Evolutionary conservation across 805 yeast species (phyloP), one percentile per base, ranked within the genome.

Genomic region (Ogataea trehalophila): DNA sequence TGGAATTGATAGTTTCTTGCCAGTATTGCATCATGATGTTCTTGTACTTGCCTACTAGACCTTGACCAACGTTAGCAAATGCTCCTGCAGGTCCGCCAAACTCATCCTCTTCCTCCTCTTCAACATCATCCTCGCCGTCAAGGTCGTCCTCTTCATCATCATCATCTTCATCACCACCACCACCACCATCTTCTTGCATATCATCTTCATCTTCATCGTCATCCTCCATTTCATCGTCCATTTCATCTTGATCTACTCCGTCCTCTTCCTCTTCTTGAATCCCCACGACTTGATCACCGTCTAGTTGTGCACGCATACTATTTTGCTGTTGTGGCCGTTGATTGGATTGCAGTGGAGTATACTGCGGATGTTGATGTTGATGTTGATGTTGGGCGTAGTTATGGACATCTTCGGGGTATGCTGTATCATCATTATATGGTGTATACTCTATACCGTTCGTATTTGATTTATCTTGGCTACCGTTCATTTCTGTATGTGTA

Each of bases 21-120:
- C 99, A 94, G 65, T 92, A 94, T 52, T 87, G 91, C 79, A 95
- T 84, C 91, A 94, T 87, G 72, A 84, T 77, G 56, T 87, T 91
- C 50, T 89, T 77, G 67, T 90, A 85, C 48, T 81, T 79, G 2
- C 96, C 96, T 6, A 75, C 74, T 18, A 92, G 71, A 1, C 97
- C 98, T 61, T 90, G 97, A 2, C 95, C 97, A 6, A 94, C 98
- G 65, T 94, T 94, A 51, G 80, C 66, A 55, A 68, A 68, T 1
- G 71, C 71, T 6, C 71, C 69, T 5, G 64, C 54, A 1, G 68
- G 64, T 7, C 59, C 64, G 13, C 72, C 73, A 42, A 61, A 52
- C 23, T 66, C 70, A 44, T 65, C 69, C 6, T 60, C 67, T 5
- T 74, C 79, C 1, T 68, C 73, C 5, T 63, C 64, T 8, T 55